These are phyloP conservation scores for Fraxinus anomala DNA, from an alignment of 257 asterid genomes.

Conservation along the genomic window DNA sequence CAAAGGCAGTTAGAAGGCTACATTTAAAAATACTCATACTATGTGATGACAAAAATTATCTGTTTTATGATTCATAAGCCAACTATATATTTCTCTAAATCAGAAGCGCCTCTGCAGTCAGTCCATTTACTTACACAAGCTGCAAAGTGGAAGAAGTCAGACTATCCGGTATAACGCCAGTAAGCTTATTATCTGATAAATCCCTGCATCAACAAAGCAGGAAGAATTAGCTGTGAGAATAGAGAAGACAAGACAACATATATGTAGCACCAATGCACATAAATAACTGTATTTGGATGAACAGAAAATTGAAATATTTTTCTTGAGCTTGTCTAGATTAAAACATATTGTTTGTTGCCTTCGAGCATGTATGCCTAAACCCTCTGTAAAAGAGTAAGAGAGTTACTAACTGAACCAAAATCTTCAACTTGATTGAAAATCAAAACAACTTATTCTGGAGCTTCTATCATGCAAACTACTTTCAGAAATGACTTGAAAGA, in stretches of 20 bases:
- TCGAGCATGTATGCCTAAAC: background rate
- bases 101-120: background rate
- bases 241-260: background rate
- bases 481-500: background rate
- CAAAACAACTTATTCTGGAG: background rate
- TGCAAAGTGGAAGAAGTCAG: conserved; percentile 77
- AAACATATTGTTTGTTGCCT: background rate
- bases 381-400: background rate
- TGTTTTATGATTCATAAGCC: background rate
- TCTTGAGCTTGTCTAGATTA: background rate
- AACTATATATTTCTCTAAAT: background rate
- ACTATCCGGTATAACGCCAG: conserved; percentile 79
- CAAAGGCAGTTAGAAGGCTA: background rate
- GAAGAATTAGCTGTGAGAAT: background rate
- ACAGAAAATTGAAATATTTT: background rate
- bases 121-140: conserved; percentile 65
- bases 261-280: background rate
- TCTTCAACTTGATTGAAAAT: background rate
- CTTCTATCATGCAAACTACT: background rate
- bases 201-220: conserved; percentile 64
- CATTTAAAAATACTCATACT: background rate
- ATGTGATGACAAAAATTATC: background rate
- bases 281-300: background rate
- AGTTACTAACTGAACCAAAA: background rate
- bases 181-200: conserved; percentile 70